Percentiles rank a stretch among this genome's conserved stretches.
These are phyloP conservation scores for Nemania sp. DNA, from an alignment of 2,329 filamentous ascomycete genomes.

Conservation along the genomic window DNA sequence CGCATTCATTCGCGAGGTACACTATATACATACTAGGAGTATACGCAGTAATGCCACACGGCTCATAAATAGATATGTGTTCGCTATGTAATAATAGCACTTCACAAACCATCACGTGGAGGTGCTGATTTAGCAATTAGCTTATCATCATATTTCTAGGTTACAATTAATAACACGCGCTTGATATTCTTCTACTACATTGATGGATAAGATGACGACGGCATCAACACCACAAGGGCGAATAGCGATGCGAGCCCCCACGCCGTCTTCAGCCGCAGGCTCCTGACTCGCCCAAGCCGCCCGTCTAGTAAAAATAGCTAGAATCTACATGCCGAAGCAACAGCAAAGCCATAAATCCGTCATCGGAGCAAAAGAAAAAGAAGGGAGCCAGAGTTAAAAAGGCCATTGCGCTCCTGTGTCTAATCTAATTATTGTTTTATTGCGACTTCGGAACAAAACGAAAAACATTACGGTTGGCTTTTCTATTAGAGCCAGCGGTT, in stretches of 20 bases:
- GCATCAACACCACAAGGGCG: not conserved
- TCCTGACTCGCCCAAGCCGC: not conserved
- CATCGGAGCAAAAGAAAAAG: not conserved
- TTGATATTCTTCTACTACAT: not conserved
- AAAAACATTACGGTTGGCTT: not conserved
- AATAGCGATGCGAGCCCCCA: slow-evolving; percentile 5
- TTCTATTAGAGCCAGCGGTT: not conserved
- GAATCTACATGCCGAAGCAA: not conserved
- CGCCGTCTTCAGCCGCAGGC: slow-evolving; percentile 16
- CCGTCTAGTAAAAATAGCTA: slow-evolving; percentile 2
- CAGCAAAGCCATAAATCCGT: not conserved
- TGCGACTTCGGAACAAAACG: not conserved
- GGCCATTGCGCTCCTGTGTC: not conserved
- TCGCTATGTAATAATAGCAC: not conserved
- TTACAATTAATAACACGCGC: not conserved
- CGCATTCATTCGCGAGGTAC: slow-evolving; percentile 14
- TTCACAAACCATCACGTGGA: not conserved
- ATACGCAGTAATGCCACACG: slow-evolving; percentile 9
- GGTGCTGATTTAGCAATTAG: not conserved
- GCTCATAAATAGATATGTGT: not conserved
- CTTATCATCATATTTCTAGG: not conserved
- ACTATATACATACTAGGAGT: slow-evolving; percentile 9
- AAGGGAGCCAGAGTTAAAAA: not conserved
- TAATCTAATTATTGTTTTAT: not conserved
- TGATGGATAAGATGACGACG: not conserved